These are phyloP conservation scores for Ophiostoma quercus DNA, from an alignment of 2,329 filamentous ascomycete species.

Conservation along the genomic window DNA sequence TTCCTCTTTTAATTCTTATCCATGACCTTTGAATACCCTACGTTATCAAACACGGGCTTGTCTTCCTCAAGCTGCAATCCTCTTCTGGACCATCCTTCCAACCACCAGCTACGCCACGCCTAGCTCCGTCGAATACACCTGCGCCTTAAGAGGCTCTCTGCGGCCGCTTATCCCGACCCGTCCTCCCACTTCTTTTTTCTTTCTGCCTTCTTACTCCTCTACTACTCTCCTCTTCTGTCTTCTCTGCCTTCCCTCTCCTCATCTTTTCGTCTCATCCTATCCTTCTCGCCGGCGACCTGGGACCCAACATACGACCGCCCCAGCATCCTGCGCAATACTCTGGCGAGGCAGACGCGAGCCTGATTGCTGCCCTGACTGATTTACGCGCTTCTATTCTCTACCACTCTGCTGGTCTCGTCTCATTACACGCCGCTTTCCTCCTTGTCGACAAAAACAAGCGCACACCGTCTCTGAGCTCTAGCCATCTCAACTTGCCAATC, in stretches of 20 bases:
- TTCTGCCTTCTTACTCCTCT: background rate
- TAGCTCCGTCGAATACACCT: conserved; percentile 8
- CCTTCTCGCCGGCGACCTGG: conserved; percentile 4
- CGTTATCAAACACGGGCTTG: too few species aligned
- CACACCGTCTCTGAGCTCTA: background rate
- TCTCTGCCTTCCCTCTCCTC: background rate
- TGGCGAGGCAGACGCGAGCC: conserved; percentile 10
- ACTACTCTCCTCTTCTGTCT: background rate
- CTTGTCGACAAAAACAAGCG: too few species aligned
- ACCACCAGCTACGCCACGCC: conserved; percentile 21
- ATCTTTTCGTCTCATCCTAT: background rate
- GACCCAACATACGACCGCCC: background rate
- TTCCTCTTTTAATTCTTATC: too few species aligned
- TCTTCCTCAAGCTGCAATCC: background rate
- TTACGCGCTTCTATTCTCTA: background rate
- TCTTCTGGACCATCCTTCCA: background rate
- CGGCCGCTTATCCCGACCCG: conserved; percentile 18
- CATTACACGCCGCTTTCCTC: background rate
- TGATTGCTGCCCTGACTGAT: background rate
- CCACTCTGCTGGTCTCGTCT: background rate
- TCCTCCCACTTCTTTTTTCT: conserved; percentile 4
- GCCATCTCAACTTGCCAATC: background rate
- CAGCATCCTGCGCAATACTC: background rate
- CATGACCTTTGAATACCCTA: too few species aligned
- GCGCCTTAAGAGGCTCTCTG: conserved; percentile 22